Evolutionary conservation across 768 basidiomycete species (phyloP).

Genomic region (Daedaleopsis sinensis): DNA sequence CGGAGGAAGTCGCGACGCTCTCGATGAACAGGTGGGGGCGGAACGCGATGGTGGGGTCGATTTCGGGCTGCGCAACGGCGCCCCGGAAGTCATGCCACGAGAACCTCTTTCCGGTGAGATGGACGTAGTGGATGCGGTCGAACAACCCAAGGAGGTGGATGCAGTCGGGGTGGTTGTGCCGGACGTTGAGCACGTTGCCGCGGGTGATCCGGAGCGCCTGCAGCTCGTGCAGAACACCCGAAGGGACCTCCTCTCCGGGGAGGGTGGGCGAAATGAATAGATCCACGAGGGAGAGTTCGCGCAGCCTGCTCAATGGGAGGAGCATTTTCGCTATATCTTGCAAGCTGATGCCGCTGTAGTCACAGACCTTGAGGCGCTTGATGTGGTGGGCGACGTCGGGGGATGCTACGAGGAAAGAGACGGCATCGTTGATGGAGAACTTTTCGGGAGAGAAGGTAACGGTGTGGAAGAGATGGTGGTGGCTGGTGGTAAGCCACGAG

Average conservation of each 20-base stretch:
- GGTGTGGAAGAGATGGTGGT: conserved; percentile 23
- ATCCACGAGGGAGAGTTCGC: background rate
- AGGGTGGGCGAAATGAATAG: background rate
- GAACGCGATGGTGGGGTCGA: too few species aligned
- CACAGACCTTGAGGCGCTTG: background rate
- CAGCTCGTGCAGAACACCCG: too few species aligned
- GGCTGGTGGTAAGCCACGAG: conserved; percentile 29
- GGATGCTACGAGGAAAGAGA: background rate
- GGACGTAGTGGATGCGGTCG: too few species aligned
- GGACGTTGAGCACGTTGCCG: too few species aligned
- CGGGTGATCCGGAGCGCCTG: too few species aligned
- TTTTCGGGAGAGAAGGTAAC: background rate
- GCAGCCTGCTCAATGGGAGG: background rate
- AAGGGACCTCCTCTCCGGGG: background rate
- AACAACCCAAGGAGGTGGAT: too few species aligned
- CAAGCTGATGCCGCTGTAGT: background rate
- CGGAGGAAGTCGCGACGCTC: too few species aligned
- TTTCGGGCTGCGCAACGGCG: too few species aligned
- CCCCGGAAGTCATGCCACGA: too few species aligned
- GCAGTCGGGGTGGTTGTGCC: too few species aligned
- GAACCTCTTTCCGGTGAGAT: too few species aligned
- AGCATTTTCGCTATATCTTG: background rate
- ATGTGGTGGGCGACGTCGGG: background rate
- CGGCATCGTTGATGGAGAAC: background rate
- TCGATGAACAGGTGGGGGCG: too few species aligned